Base-by-base conservation (phyloP, 78 protist species). In the Speleostelium caveatum region DNA sequence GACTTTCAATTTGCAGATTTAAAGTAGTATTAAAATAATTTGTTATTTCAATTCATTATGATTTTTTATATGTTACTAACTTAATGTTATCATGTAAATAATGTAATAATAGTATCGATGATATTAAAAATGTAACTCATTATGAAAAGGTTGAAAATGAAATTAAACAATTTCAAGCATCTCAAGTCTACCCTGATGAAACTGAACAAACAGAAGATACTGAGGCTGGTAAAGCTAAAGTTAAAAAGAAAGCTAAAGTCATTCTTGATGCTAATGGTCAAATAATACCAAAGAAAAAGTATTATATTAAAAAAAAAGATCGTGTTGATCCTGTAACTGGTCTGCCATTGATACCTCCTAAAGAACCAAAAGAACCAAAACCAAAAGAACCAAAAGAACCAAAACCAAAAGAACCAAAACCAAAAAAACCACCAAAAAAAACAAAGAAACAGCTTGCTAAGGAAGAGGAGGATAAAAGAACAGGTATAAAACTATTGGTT, bases 61-160 rank as follows among this genome's bases (percentile, higher is more conserved):
- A n/a, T n/a, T n/a, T n/a, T n/a, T n/a, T n/a, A n/a, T n/a, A n/a
- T n/a, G n/a, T n/a, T n/a, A n/a, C n/a, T n/a, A n/a, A n/a, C n/a
- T 33, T 61, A 33, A 0, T 61, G 2, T 61, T 61, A 62, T 0
- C 19, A 62, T 66, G 7, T 0, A 0, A 16, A 39, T 66, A 33
- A 71, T 39, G 26, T 36, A 3, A 2, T 28, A 35, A 0, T n/a
- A 35, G 87, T 55, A 26, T 67, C 14, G 68, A 67, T 26, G 89
- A 80, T 68, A 80, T 80, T 30, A 65, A 28, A 67, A 67, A 75
- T 24, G 63, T 51, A 8, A 67, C 89, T 22, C 75, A 60, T 56
- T 80, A 56, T 68, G 59, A 80, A 80, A 36, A 2, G 14, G 75
- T 80, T 21, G 60, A 80, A 30, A 26, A 58, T 30, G 60, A 45